Evolutionary conservation across 2,329 filamentous ascomycete species (phyloP).

Genomic region (Calycina marina): DNA sequence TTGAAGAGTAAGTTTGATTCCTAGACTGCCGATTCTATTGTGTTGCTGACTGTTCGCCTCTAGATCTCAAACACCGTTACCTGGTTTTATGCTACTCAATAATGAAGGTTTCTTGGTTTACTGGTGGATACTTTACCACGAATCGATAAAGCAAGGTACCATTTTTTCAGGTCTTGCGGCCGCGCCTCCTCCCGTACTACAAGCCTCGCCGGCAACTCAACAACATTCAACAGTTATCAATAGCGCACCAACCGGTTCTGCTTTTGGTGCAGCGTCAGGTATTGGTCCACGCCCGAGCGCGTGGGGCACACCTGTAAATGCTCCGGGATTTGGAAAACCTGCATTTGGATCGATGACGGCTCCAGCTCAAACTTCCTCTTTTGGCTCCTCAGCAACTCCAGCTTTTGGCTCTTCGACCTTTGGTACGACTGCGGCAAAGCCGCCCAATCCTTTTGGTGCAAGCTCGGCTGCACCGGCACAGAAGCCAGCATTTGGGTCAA

Average conservation of each 20-base stretch:
- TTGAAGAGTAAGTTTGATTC: too few species aligned
- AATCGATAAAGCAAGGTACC: conserved; percentile 62
- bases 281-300: conserved; percentile 36
- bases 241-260: conserved; percentile 16
- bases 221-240: conserved; percentile 18
- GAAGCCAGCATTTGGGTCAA: conserved; percentile 17
- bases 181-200: conserved; percentile 18
- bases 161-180: conserved; percentile 57
- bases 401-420: conserved; percentile 23
- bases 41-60: too few species aligned
- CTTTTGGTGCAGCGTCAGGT: conserved; percentile 24
- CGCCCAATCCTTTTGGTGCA: conserved; percentile 22
- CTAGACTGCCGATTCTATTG: too few species aligned
- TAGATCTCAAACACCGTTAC: conserved; percentile 59
- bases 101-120: conserved; percentile 72
- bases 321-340: conserved; percentile 22
- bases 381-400: conserved; percentile 32
- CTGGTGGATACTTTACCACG: conserved; percentile 89
- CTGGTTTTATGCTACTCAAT: conserved; percentile 72
- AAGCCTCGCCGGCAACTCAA: conserved; percentile 11
- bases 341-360: conserved; percentile 28
- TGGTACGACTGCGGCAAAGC: conserved; percentile 15
- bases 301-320: conserved; percentile 28
- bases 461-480: too few species aligned
- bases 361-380: conserved; percentile 28